A percentile compares a stretch with the other conserved stretches of the same genome.
Evolutionary conservation across 2,329 filamentous ascomycete species (phyloP).

Genomic region (Macrophomina tecta): DNA sequence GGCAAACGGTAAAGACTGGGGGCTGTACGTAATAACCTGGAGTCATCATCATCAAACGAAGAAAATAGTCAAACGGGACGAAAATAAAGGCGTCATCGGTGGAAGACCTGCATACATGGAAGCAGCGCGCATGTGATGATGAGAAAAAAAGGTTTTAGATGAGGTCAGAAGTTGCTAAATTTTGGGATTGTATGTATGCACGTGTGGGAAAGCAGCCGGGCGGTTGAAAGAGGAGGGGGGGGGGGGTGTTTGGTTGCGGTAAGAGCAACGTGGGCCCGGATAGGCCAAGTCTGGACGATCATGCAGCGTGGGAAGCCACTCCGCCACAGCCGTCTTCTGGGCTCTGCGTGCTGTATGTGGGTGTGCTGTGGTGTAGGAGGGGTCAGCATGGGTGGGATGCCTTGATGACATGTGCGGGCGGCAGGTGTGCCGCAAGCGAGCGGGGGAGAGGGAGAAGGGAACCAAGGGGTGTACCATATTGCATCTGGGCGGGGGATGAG

Average conservation of each 20-base stretch:
- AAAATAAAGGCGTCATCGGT: not conserved
- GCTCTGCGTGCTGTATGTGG: not conserved
- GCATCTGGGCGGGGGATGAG: no score
- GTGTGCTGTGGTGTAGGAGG: not conserved
- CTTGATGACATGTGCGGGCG: not conserved
- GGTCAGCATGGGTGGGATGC: not conserved
- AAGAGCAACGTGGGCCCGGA: no score
- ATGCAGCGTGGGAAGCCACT: not conserved
- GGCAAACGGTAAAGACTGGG: not conserved
- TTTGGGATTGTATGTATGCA: not conserved
- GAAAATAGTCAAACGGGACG: no score
- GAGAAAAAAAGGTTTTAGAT: not conserved
- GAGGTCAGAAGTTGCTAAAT: not conserved
- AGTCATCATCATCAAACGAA: conserved; percentile 19
- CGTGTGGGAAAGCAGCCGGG: not conserved
- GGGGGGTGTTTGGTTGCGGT: not conserved
- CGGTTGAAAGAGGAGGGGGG: not conserved
- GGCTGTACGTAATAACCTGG: conserved; percentile 22
- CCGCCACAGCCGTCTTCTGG: conserved; percentile 6
- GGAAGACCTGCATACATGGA: not conserved
- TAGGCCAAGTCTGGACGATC: not conserved
- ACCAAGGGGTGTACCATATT: not conserved
- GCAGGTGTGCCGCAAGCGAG: conserved; percentile 3
- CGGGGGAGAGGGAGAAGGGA: not conserved
- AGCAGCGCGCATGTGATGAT: conserved; percentile 6